Conservation (phyloP, 164 flowering plant genomes). For the Vitis rupestris region DNA sequence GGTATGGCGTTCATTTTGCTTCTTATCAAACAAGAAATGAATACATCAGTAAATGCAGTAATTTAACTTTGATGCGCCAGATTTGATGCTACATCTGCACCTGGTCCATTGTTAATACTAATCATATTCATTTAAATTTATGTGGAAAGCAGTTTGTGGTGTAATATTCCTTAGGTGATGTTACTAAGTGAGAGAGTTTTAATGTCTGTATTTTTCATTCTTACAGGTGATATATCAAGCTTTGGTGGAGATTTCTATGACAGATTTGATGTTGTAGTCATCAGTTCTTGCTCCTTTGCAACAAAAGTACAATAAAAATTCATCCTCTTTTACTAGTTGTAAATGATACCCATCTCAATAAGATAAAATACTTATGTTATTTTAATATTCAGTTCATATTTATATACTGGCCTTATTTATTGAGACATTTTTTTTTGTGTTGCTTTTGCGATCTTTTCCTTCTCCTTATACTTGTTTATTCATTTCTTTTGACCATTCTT, state of each 20-base stretch:
- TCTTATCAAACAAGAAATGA: no score
- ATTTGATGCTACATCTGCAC: no score
- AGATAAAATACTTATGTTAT: no score
- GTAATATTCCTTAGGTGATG: not conserved
- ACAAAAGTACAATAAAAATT: constrained; percentile 48
- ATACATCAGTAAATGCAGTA: no score
- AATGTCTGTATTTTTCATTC: not conserved
- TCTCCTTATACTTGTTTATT: not conserved
- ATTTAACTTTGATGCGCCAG: no score
- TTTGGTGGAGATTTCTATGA: constrained; percentile 63
- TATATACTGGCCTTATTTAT: no score
- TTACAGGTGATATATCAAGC: constrained; percentile 74
- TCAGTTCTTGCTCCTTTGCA: constrained; percentile 63
- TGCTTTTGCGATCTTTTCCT: not conserved
- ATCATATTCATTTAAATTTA: no score
- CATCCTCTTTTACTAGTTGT: not conserved
- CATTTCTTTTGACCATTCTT: constrained; percentile 1
- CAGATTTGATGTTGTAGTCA: constrained; percentile 75
- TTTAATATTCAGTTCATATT: no score
- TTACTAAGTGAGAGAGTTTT: not conserved
- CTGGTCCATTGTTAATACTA: no score
- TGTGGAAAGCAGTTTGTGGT: no score
- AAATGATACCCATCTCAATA: no score
- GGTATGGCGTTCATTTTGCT: no score
- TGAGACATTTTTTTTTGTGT: not conserved